Base-by-base conservation (phyloP, 805 yeast species). In the Torulaspora gathmanii region DNA sequence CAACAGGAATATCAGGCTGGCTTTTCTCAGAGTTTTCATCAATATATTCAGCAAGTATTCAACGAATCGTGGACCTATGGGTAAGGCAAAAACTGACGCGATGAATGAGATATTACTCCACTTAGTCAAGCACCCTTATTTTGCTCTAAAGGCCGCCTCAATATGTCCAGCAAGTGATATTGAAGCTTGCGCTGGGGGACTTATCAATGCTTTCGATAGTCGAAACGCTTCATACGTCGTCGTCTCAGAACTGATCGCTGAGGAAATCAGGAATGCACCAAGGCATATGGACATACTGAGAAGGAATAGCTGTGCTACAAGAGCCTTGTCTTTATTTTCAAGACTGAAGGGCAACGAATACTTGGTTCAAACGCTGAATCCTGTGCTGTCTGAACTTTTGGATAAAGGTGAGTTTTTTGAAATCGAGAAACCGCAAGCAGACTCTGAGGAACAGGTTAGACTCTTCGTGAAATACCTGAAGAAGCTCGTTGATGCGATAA, bases 271-370 rank as follows among this genome's bases (percentile, higher is more conserved):
- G 40, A 70, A 67, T 23, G 79, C 86, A 0, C 65, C 76, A 1
- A 75, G 83, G 47, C 76, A 85, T 15, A 78, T 85, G 25, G 93
- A 86, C 57, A 78, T 88, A 25, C 71, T 88, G 54, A 74, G 96
- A 56, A 75, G 93, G 43, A 88, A 88, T 61, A 82, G 90, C 42
- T 83, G 87, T 29, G 85, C 93, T 26, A 87, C 95, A 0, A 75
- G 89, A 54, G 72, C 87, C 41, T 70, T 87, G 41, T 82, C 90
- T 0, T 69, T 84, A 12, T 80, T 82, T 53, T 86, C 93, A 0
- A 78, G 80, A 54, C 70, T 74, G n/a, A 75, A 78, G 53, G 95
- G 95, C 0, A 60, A 63, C 17, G 76, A 71, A 1, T 87, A 85
- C 58, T 67, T 88, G 38, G 60, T 67, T 1, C 45, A 61, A 3